Evolutionary conservation across 2,329 filamentous ascomycete genomes (phyloP), one percentile per base, ranked within the genome.

Genomic region (Aspergillus amoenus): DNA sequence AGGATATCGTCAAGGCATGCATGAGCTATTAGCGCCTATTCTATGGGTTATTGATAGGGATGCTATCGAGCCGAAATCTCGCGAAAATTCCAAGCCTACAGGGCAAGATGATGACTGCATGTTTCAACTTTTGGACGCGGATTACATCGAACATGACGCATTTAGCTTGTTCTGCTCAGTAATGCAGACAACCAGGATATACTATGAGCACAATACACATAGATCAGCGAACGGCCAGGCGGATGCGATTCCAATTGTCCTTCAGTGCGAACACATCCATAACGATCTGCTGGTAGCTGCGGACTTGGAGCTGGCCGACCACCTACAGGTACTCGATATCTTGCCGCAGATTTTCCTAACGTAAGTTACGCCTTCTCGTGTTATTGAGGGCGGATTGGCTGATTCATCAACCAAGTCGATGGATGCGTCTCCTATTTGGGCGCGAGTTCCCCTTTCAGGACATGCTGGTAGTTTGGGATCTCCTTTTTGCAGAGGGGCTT

Each of bases 1-100:
- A 53, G 91, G 91, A 15, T 99, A 99, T 71, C 86, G 94, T n/a
- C 94, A 99, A 77, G 94, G 94, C 11, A 99, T 99, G 93, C 94
- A 99, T 71, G 94, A 99, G 75, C 80, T 99, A 43, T 81, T 97
- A 13, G 94, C 94, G 0, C 93, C 94, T 0, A 86, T 99, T 39
- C 79, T 97, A 6, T 91, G 91, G 82, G 89, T 91, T 2, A 78
- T 97, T 5, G 86, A 93, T 64, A 82, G 88, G 65, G 94, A 99
- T 76, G 88, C 93, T 6, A 79, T 96, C 50, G 82, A 90, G 52
- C 72, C 74, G 3, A 65, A 69, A 3, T 69, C 73, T 3, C 63
- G 66, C 45, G 68, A 74, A 43, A 68, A 70, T 1, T 69, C 69
- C 2, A 65, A 67, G 11, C 65, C 71, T 22, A 67, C 72, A 13